Percentiles rank a stretch among this genome's conserved stretches.
Evolutionary conservation across 495 filamentous ascomycete species (phyloP).

Genomic region (Geoglossum glabrum): DNA sequence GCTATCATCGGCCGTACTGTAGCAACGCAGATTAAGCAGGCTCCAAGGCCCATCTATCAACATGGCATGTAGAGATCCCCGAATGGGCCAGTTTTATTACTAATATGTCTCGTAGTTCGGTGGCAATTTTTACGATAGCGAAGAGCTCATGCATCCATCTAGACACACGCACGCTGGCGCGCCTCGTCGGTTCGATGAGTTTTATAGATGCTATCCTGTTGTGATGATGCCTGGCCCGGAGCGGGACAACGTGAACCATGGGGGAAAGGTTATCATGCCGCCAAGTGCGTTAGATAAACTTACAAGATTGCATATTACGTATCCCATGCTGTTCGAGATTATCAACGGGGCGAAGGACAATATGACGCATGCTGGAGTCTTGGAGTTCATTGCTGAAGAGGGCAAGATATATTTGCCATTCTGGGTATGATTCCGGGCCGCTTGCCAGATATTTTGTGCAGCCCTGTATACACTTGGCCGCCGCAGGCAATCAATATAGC

Average conservation of each 20-base stretch:
- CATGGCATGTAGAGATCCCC: background rate
- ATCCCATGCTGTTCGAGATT: slow-evolving; percentile 92
- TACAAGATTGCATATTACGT: slow-evolving; percentile 87
- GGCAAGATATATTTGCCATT: slow-evolving; percentile 88
- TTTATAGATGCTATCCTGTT: slow-evolving; percentile 87
- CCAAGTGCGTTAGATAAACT: slow-evolving; percentile 91
- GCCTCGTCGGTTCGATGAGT: slow-evolving; percentile 76
- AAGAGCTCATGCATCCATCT: slow-evolving; percentile 16
- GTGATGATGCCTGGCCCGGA: slow-evolving; percentile 89
- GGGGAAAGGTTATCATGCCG: slow-evolving; percentile 91
- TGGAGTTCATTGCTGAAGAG: slow-evolving; percentile 96
- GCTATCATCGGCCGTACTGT: background rate
- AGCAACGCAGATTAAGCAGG: background rate
- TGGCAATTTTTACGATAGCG: slow-evolving; percentile 18
- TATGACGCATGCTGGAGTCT: slow-evolving; percentile 76
- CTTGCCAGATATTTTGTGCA: background rate
- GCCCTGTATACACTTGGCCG: background rate
- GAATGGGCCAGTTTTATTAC: background rate
- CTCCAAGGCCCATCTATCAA: background rate
- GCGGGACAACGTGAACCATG: slow-evolving; percentile 77
- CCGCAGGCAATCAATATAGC: no score
- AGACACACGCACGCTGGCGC: slow-evolving; percentile 8
- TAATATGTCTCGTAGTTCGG: slow-evolving; percentile 1
- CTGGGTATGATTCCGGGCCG: slow-evolving; percentile 44
- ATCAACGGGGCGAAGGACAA: slow-evolving; percentile 62